Base-by-base conservation (phyloP, 2,329 filamentous ascomycete genomes). In the Cladophialophora yegresii region DNA sequence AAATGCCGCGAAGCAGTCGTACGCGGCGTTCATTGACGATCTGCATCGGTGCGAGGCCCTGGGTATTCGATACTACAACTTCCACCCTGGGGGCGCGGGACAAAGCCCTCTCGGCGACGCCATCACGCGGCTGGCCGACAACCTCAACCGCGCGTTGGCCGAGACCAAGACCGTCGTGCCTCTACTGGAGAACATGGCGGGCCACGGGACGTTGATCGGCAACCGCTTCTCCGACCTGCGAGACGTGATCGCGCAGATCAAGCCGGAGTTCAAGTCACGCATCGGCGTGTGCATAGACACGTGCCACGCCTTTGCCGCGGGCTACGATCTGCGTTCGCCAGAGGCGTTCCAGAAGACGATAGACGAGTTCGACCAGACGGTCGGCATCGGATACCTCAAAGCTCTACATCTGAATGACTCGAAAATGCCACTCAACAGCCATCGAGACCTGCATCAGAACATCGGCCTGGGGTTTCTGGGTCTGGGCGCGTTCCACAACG, bases 281-380 rank as follows among this genome's bases (percentile, higher is more conserved):
- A 88, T 99, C 1, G 95, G 93, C 53, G 92, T 99, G 20, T 99
- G 95, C 77, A 87, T 99, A 62, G 95, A 99, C 75, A 99, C 95
- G 0, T 99, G 95, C 78, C 95, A 99, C 77, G 88, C 92, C 64
- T 98, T 98, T 76, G 93, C 93, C 0, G 93, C 91, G 0, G 95
- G 95, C 5, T 95, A 98, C 75, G 95, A 99, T 75, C 78, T 99
- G 33, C 86, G 92, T 59, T 87, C 88, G 0, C 89, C 91, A 0
- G 83, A 86, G 57, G 83, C 89, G 0, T 96, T 96, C 75, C 80
- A 84, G 36, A 78, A 83, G 56, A 95, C 92, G 0, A 85, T 98
- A 76, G 76, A 84, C 36, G 82, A 88, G 33, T 96, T 99, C 71
- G 89, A 96, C 70, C 75, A 85, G 9, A 80, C 89, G 5, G 89